Evolutionary conservation across 2,329 filamentous ascomycete genomes (phyloP).

Genomic region (Hypoxylon sp.): DNA sequence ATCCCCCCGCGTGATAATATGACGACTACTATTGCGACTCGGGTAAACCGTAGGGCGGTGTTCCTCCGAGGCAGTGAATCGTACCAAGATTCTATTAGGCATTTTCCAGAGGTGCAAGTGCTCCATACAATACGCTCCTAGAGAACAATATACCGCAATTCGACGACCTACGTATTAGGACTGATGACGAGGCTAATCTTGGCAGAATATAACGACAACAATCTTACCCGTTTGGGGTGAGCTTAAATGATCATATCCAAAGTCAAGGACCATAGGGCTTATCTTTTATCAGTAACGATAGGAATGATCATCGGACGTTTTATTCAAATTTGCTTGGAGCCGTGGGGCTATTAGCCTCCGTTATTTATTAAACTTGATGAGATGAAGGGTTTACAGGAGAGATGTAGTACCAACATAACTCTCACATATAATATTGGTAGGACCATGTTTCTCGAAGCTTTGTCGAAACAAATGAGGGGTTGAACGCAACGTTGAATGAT

Average conservation of each 20-base stretch:
- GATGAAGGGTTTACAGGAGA: conserved; percentile 42
- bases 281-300: conserved; percentile 24
- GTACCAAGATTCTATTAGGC: conserved; percentile 10
- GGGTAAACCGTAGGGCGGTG: conserved; percentile 28
- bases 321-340: conserved; percentile 28
- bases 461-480: conserved; percentile 42
- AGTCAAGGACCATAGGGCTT: conserved; percentile 30
- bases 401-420: conserved; percentile 34
- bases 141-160: neutral
- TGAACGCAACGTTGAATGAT: conserved; percentile 32
- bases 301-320: conserved; percentile 15
- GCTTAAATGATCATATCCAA: conserved; percentile 4
- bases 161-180: neutral
- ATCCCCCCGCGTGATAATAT: conserved; percentile 49
- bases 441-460: conserved; percentile 42
- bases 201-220: conserved; percentile 1
- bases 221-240: conserved; percentile 1
- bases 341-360: conserved; percentile 48
- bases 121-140: neutral
- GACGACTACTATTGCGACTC: conserved; percentile 43
- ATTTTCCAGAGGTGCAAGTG: neutral
- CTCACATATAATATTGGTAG: conserved; percentile 8
- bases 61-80: conserved; percentile 15
- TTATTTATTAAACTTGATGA: conserved; percentile 49
- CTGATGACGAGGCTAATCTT: conserved; percentile 16